Evolutionary conservation across 2,329 filamentous ascomycete genomes (phyloP), one percentile per base, ranked within the genome.

Genomic region (Blumeria graminis): DNA sequence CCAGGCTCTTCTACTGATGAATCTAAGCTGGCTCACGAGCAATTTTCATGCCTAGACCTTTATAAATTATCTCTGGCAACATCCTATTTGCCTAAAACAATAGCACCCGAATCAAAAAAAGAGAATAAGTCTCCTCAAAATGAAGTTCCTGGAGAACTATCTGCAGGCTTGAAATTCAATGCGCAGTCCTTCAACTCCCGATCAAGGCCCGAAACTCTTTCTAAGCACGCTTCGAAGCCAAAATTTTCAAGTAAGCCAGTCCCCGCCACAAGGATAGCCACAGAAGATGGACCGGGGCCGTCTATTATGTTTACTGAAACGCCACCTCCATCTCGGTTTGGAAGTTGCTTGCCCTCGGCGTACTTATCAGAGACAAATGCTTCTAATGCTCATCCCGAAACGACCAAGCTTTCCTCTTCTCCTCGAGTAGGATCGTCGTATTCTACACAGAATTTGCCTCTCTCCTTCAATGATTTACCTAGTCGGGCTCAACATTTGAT

Each of bases 391-490:
- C 62, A 52, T 34, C 45, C 11, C 39, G 51, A 32, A 35, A 54
- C 43, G 14, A 32, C 3, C 22, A 5, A 11, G 32, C 13, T 6
- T 7, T 45, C 54, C 48, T 32, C 50, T 48, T 34, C 45, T 7
- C 60, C 62, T 16, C 60, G 62, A 4, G 57, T 60, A 6, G 70
- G 70, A 5, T 74, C 72, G 3, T 67, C 70, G 14, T 77, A 76
- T 63, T 75, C 77, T 3, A 76, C 77, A 22, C 78, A 81, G 55
- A 74, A 77, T 2, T 68, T 86, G 3, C 76, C 86, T 0, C 71
- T 93, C 1, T 86, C 81, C 1, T 94, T 94, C 71, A 93, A 94
- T 63, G 86, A 93, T 64, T 71, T 94, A 3, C 86, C 87, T 0
- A 86, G 83, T 63, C 79, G 86, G 14, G 86, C 86, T 1, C 87